Conservation (phyloP, 371 early-diverging fungal genomes). For the Basidiobolus meristosporus region DNA sequence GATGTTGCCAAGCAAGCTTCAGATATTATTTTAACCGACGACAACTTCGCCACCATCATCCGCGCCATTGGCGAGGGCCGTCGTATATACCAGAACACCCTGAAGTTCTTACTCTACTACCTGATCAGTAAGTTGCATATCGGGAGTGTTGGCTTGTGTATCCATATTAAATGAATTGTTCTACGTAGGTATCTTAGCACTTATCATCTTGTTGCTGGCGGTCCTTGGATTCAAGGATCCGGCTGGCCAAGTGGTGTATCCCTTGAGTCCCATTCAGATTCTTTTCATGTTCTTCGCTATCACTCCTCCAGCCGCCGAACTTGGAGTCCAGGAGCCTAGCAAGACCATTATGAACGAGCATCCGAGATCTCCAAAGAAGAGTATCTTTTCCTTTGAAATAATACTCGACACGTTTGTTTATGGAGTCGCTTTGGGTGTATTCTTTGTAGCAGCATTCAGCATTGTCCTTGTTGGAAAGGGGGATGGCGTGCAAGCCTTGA, state of each 20-base stretch:
- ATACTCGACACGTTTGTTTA: constrained; percentile 50
- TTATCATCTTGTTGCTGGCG: constrained; percentile 50
- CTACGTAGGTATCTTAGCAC: constrained; percentile 37
- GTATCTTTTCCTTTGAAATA: constrained; percentile 45
- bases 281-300: constrained; percentile 62
- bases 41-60: constrained; percentile 76
- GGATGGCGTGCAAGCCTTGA: constrained; percentile 27
- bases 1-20: constrained; percentile 86
- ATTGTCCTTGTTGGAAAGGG: constrained; percentile 37
- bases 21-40: constrained; percentile 75
- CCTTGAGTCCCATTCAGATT: constrained; percentile 64
- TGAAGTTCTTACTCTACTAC: constrained; percentile 79
- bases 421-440: constrained; percentile 39
- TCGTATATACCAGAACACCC: constrained; percentile 75
- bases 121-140: constrained; percentile 47
- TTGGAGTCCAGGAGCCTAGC: constrained; percentile 71
- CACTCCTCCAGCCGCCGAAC: constrained; percentile 67
- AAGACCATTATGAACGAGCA: constrained; percentile 57
- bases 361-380: constrained; percentile 46
- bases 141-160: constrained; percentile 39
- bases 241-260: constrained; percentile 35
- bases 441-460: constrained; percentile 46
- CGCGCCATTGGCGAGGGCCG: constrained; percentile 67
- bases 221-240: constrained; percentile 45
- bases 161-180: constrained; percentile 36